Evolutionary conservation across 163 green algal species (phyloP).

Genomic region (Volvox carteri): DNA sequence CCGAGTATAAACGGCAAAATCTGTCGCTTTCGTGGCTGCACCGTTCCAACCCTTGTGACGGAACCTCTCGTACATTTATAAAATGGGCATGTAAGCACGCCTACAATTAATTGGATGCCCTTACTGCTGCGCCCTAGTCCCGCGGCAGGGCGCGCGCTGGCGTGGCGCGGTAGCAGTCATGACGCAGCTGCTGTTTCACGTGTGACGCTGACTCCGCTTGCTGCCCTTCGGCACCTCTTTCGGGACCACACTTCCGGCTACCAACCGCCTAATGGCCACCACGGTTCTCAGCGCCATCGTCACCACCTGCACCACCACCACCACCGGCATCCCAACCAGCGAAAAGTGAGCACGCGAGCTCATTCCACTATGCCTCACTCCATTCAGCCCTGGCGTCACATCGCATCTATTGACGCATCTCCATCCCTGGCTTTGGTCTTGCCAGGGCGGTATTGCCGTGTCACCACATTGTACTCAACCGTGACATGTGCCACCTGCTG

Average conservation of each 20-base stretch:
- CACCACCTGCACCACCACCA: not conserved
- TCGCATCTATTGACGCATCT: no score
- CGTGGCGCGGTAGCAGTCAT: not conserved
- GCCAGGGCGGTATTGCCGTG: no score
- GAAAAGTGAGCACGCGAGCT: no score
- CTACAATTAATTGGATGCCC: not conserved
- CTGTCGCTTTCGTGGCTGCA: not conserved
- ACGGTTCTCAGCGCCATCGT: not conserved
- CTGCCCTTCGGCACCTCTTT: constrained; percentile 27
- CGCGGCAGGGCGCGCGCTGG: not conserved
- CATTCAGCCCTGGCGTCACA: no score
- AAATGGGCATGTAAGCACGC: not conserved
- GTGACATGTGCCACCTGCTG: no score
- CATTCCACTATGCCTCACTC: no score
- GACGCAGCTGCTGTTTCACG: not conserved
- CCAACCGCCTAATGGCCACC: not conserved
- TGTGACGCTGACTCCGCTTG: not conserved
- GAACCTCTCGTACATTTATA: no score
- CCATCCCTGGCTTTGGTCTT: no score
- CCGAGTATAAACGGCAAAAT: not conserved
- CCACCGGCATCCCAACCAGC: not conserved
- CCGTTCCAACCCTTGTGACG: no score
- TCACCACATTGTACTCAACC: no score
- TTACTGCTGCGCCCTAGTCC: not conserved
- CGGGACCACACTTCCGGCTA: not conserved